These are phyloP conservation scores for Gossypium anomalum DNA, from an alignment of 345 rosid genomes.

Conservation along the genomic window DNA sequence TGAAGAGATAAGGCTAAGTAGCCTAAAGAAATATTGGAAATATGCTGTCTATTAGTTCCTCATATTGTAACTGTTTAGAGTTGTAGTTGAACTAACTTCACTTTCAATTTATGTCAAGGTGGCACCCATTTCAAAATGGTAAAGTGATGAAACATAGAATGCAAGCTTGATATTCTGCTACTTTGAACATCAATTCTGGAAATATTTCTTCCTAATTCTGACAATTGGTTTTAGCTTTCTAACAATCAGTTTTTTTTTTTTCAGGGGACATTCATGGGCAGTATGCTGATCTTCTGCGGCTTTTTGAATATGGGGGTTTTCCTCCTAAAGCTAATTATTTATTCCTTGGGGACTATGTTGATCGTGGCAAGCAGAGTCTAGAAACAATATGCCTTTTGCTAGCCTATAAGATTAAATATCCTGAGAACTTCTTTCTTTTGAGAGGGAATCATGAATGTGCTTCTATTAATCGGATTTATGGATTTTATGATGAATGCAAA, in stretches of 20 bases:
- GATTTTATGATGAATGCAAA: slow-evolving; percentile 94
- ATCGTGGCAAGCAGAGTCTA: slow-evolving; percentile 94
- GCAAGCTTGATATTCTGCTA: not conserved
- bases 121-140: not conserved
- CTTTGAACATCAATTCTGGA: not conserved
- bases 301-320: slow-evolving; percentile 86
- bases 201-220: not conserved
- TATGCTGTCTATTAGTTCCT: not conserved
- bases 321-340: slow-evolving; percentile 85
- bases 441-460: slow-evolving; percentile 94
- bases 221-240: not conserved
- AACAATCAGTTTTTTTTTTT: slow-evolving; percentile 14
- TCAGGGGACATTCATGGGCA: slow-evolving; percentile 93
- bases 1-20: not conserved
- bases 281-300: slow-evolving; percentile 80
- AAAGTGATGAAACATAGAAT: not conserved
- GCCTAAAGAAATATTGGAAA: not conserved
- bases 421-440: slow-evolving; percentile 82
- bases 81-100: slow-evolving; percentile 3
- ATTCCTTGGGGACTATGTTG: slow-evolving; percentile 87
- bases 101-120: slow-evolving; percentile 6
- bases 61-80: not conserved
- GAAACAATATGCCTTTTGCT: slow-evolving; percentile 91
- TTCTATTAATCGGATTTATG: slow-evolving; percentile 81
- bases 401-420: slow-evolving; percentile 85